A percentile compares a stretch with the other conserved stretches of the same genome.
phyloP scores from a whole-genome alignment of 2,329 filamentous ascomycete species.

The Sclerotinia nivalis region DNA sequence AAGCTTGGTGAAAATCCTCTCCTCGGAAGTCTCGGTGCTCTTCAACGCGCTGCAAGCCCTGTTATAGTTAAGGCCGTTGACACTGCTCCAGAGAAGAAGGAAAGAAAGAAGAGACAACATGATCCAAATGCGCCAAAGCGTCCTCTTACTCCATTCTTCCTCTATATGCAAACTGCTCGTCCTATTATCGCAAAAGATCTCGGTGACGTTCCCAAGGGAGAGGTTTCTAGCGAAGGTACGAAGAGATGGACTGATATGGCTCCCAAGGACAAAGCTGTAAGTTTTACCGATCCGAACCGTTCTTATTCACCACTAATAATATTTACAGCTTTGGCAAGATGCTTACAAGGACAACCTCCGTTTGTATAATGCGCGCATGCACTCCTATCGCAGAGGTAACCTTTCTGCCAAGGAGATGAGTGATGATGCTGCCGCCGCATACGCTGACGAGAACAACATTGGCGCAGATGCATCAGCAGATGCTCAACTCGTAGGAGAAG shows the following conservation, averaged over 20 bases:
- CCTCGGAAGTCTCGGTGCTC: conserved; percentile 35
- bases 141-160: conserved; percentile 89
- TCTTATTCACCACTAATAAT: background rate
- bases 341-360: conserved; percentile 68
- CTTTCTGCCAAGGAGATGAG: conserved; percentile 59
- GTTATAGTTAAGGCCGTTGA: conserved; percentile 45
- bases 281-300: conserved; percentile 26
- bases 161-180: conserved; percentile 88
- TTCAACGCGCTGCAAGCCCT: conserved; percentile 43
- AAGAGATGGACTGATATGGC: conserved; percentile 81
- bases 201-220: conserved; percentile 76
- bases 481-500: conserved; percentile 53
- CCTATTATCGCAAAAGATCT: conserved; percentile 79
- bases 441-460: conserved; percentile 60
- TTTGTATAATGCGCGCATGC: conserved; percentile 64
- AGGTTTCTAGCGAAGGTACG: conserved; percentile 84
- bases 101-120: conserved; percentile 82
- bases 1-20: conserved; percentile 49
- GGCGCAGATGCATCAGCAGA: conserved; percentile 48
- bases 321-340: conserved; percentile 56
- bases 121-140: conserved; percentile 96
- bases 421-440: conserved; percentile 60
- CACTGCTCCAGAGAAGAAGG: conserved; percentile 72
- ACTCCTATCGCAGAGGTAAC: conserved; percentile 65
- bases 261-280: conserved; percentile 65